Conservation (phyloP, 2,329 filamentous ascomycete genomes). For the Blastomyces silverae region DNA sequence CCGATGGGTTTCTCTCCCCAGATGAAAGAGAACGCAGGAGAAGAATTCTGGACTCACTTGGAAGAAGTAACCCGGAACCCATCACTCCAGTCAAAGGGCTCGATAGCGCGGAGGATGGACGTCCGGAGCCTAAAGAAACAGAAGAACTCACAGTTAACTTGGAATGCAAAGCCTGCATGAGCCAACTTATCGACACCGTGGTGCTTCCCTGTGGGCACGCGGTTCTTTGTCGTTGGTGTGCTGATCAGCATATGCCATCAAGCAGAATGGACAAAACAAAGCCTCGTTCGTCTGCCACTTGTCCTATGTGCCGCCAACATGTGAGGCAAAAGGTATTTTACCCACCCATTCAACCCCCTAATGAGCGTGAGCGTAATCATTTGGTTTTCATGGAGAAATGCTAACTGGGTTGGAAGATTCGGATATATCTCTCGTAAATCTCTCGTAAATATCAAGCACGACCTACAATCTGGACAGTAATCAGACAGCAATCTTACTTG, state of each 20-base stretch:
- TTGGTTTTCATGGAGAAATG: background rate
- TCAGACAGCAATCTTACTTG: background rate
- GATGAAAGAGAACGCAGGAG: background rate
- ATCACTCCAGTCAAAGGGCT: background rate
- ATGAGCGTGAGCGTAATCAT: background rate
- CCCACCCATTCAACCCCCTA: background rate
- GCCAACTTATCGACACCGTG: slow-evolving; percentile 47
- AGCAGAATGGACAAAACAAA: slow-evolving; percentile 32
- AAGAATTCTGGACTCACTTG: background rate
- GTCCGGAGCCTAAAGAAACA: slow-evolving; percentile 38
- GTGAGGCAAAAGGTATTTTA: slow-evolving; percentile 28
- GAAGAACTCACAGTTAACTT: slow-evolving; percentile 47
- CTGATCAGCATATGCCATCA: slow-evolving; percentile 45
- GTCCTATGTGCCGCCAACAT: slow-evolving; percentile 29
- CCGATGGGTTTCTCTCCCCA: background rate
- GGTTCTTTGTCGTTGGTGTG: slow-evolving; percentile 51
- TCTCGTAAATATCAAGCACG: no score
- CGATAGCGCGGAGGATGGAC: background rate
- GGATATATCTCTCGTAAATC: slow-evolving; percentile 14
- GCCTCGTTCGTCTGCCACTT: slow-evolving; percentile 21
- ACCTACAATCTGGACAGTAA: background rate
- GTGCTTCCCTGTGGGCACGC: slow-evolving; percentile 51
- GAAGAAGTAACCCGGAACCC: background rate
- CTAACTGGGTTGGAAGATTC: slow-evolving; percentile 13
- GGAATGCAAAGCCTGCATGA: slow-evolving; percentile 50